Evolutionary conservation across 1,284 basidiomycete species (phyloP).

Genomic region (Ceratobasidium sp.): DNA sequence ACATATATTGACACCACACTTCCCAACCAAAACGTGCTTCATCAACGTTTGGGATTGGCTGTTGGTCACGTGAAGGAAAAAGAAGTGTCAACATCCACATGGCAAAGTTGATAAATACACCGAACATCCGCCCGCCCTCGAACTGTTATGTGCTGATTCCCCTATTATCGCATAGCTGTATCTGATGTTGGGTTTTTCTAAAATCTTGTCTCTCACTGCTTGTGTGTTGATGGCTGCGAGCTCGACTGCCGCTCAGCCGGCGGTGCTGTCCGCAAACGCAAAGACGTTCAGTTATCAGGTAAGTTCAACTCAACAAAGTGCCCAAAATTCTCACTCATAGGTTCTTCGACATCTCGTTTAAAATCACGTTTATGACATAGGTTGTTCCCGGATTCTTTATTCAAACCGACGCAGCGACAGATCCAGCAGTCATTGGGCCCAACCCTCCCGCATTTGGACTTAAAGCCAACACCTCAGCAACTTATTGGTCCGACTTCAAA

Average conservation of each 20-base stretch:
- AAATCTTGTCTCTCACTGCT: neutral
- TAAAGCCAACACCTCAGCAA: conserved; percentile 58
- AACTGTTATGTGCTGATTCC: neutral
- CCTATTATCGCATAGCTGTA: neutral
- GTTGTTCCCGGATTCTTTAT: conserved; percentile 56
- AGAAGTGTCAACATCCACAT: neutral
- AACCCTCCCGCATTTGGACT: conserved; percentile 71
- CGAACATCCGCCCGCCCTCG: neutral
- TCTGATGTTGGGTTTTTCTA: neutral
- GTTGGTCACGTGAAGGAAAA: neutral
- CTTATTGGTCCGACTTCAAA: conserved; percentile 66
- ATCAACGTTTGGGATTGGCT: neutral
- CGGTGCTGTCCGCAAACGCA: neutral
- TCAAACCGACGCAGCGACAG: conserved; percentile 52
- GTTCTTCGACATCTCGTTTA: neutral
- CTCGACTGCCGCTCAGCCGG: neutral
- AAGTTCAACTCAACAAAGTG: neutral
- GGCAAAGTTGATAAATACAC: neutral
- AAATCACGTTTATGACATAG: conserved; percentile 47
- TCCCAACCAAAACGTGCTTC: neutral
- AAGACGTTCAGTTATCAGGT: conserved; percentile 37
- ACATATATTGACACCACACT: too few relatives aligned
- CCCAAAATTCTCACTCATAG: neutral
- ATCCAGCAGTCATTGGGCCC: conserved; percentile 44
- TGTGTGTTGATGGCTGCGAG: neutral